Evolutionary conservation across 768 basidiomycete genomes (phyloP).

Genomic region (Lentinula guzmanii): DNA sequence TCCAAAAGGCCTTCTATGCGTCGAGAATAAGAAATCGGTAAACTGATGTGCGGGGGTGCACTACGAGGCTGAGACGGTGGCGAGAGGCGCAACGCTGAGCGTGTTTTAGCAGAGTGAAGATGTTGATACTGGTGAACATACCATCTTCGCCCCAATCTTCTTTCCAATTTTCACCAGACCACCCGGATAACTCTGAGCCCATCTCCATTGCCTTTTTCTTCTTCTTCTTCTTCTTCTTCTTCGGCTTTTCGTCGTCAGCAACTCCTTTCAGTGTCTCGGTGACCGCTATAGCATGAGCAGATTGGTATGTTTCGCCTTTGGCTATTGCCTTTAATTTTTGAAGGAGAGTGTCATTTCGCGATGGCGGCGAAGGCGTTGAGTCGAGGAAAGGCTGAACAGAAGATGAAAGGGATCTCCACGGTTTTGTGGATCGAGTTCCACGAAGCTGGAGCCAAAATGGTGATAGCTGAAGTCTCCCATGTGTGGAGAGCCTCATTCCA

Average conservation of each 20-base stretch:
- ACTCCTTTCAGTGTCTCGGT: neutral
- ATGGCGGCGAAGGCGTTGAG: neutral
- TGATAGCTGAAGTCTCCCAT: neutral
- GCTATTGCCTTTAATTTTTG: neutral
- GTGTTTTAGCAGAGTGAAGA: neutral
- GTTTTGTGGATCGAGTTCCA: neutral
- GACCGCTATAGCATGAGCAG: neutral
- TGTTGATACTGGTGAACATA: neutral
- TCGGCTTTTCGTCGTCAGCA: neutral
- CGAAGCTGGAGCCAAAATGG: neutral
- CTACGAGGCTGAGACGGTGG: neutral
- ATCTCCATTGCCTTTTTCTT: neutral
- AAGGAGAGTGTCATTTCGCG: neutral
- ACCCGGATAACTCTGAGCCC: neutral
- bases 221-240: conserved; percentile 2
- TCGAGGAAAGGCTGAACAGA: neutral
- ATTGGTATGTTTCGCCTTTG: neutral
- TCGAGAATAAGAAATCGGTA: neutral
- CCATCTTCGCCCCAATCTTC: conserved; percentile 6
- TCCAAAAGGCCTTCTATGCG: conserved; percentile 2
- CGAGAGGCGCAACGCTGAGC: neutral
- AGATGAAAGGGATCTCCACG: neutral
- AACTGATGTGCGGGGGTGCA: neutral
- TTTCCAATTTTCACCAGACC: neutral
- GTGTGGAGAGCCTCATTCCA: neutral